Evolutionary conservation across 208 protist genomes (phyloP).

Genomic region (Novymonas esmeraldas): DNA sequence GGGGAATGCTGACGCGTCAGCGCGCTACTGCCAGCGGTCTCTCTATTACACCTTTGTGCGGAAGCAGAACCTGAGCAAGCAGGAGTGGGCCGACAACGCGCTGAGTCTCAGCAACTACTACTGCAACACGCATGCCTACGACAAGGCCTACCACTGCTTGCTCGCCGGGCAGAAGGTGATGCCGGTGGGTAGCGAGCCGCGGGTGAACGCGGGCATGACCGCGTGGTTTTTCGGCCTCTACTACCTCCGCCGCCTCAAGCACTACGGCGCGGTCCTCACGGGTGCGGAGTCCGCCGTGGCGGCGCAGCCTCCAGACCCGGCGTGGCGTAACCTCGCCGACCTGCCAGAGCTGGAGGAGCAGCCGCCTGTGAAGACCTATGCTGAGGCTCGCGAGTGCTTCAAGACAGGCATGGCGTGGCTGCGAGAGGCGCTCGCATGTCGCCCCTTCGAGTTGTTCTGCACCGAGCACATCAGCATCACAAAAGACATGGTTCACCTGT

Average conservation of each 20-base stretch:
- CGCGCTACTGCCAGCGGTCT: slow-evolving; percentile 86
- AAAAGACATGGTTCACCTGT: slow-evolving; percentile 71
- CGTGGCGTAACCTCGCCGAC: slow-evolving; percentile 79
- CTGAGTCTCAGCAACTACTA: slow-evolving; percentile 87
- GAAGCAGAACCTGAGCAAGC: slow-evolving; percentile 75
- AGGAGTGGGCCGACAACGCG: slow-evolving; percentile 85
- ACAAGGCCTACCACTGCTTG: slow-evolving; percentile 84
- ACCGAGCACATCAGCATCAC: slow-evolving; percentile 85
- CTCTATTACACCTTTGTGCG: slow-evolving; percentile 83
- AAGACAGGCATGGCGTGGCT: slow-evolving; percentile 68
- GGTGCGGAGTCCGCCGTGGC: slow-evolving; percentile 11
- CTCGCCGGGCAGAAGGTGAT: slow-evolving; percentile 79
- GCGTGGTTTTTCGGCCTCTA: slow-evolving; percentile 80
- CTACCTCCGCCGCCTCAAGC: slow-evolving; percentile 66
- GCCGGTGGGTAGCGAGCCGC: slow-evolving; percentile 48
- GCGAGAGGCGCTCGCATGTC: slow-evolving; percentile 74
- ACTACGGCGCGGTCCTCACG: slow-evolving; percentile 49
- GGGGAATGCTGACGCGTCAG: slow-evolving; percentile 50
- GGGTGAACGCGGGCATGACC: slow-evolving; percentile 64
- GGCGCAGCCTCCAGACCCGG: slow-evolving; percentile 24
- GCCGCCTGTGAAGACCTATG: slow-evolving; percentile 59
- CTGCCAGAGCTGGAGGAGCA: slow-evolving; percentile 39
- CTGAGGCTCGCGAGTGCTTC: slow-evolving; percentile 78
- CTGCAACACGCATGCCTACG: slow-evolving; percentile 64
- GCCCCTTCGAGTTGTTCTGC: slow-evolving; percentile 82